Percentiles rank a stretch among this genome's conserved stretches.
These are phyloP conservation scores for Gossypium sturtianum DNA, from an alignment of 345 rosid genomes.

Conservation along the genomic window DNA sequence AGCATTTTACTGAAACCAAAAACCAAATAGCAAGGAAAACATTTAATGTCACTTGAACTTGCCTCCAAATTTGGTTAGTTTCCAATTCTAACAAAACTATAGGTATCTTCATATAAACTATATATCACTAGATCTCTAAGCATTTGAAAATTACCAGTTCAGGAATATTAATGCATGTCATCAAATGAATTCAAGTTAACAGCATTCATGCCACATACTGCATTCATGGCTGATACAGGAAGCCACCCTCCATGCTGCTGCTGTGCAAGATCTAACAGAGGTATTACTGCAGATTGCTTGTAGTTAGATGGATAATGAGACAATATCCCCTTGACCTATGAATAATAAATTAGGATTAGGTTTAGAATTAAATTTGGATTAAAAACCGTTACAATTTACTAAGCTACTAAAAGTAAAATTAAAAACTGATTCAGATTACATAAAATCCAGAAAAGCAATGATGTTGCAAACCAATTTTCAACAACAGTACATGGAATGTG, in stretches of 20 bases:
- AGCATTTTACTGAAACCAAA: not conserved
- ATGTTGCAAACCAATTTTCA: not conserved
- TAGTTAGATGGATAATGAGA: slow-evolving; percentile 97
- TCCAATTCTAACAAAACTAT: not conserved
- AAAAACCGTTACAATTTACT: not conserved
- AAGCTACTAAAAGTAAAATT: not conserved
- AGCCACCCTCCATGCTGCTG: slow-evolving; percentile 99
- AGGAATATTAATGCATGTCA: not conserved
- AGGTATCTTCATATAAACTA: not conserved
- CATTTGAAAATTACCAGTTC: not conserved
- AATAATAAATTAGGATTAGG: not conserved
- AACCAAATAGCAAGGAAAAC: not conserved
- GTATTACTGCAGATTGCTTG: slow-evolving; percentile 97
- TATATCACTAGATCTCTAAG: not conserved
- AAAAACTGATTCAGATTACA: not conserved
- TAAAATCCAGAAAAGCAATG: not conserved
- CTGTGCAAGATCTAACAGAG: slow-evolving; percentile 96
- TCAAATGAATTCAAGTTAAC: not conserved
- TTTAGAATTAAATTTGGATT: not conserved
- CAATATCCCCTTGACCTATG: slow-evolving; percentile 79
- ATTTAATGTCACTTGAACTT: not conserved
- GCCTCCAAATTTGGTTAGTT: not conserved
- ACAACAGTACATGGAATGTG: not conserved
- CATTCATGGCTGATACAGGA: slow-evolving; percentile 99
- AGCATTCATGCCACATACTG: slow-evolving; percentile 35